These are phyloP conservation scores for Ramichloridium luteum DNA, from an alignment of 2,329 filamentous ascomycete genomes.

Conservation along the genomic window DNA sequence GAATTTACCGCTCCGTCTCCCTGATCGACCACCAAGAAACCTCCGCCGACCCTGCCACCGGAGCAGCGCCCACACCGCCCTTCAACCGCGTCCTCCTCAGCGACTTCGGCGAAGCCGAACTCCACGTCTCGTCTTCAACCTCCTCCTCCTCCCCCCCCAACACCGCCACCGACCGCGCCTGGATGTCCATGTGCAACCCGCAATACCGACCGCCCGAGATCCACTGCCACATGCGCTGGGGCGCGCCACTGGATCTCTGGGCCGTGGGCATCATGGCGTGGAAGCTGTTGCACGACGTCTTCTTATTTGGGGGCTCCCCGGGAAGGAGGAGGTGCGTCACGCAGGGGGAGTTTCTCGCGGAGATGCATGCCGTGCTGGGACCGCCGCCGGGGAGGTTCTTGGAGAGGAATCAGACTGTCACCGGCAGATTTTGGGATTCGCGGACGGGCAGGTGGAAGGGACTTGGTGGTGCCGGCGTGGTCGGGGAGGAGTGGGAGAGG, in stretches of 20 bases:
- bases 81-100: not conserved
- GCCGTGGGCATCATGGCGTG: conserved; percentile 6
- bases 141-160: too few species aligned
- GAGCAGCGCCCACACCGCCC: too few species aligned
- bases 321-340: not conserved
- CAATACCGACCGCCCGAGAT: conserved; percentile 3
- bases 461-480: not conserved
- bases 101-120: not conserved
- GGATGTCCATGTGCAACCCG: not conserved
- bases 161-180: not conserved
- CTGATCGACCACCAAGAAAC: not conserved
- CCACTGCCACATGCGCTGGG: conserved; percentile 1
- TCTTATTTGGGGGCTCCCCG: conserved; percentile 11
- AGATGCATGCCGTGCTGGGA: conserved; percentile 13
- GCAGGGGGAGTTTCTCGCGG: conserved; percentile 4
- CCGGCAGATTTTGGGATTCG: conserved; percentile 5
- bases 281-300: conserved; percentile 8
- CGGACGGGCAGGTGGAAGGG: not conserved
- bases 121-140: too few species aligned
- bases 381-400: conserved; percentile 11
- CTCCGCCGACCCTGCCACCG: too few species aligned
- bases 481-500: not conserved
- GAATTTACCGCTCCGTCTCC: not conserved
- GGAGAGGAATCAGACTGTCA: conserved; percentile 6
- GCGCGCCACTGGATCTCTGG: conserved; percentile 4